These are phyloP conservation scores for Claviceps lovelessii DNA, from an alignment of 2,329 filamentous ascomycete species.

Conservation along the genomic window DNA sequence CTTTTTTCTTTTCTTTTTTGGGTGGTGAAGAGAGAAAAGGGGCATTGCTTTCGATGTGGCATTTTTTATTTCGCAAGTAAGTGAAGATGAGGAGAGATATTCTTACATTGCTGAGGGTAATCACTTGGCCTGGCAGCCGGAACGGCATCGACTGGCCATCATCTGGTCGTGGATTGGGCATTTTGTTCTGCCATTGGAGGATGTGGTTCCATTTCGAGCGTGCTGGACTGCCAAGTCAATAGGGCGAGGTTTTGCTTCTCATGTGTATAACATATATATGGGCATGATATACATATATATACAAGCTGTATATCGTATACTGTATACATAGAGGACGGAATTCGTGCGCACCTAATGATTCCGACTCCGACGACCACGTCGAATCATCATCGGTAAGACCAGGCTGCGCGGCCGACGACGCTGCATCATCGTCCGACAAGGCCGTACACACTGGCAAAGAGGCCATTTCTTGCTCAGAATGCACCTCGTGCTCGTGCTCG, in stretches of 20 bases:
- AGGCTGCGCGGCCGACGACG: neutral
- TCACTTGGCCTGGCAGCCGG: neutral
- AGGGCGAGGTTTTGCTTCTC: no score
- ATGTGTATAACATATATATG: no score
- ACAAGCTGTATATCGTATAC: no score
- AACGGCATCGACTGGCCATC: neutral
- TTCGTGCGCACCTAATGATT: neutral
- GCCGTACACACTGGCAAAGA: fast-evolving
- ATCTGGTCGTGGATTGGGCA: neutral
- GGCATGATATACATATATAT: no score
- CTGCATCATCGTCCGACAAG: neutral
- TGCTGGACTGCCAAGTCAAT: neutral
- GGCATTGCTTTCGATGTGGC: no score
- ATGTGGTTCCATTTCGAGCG: neutral
- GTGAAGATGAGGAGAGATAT: neutral
- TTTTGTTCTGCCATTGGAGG: neutral
- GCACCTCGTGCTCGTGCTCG: neutral
- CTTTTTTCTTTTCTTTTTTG: no score
- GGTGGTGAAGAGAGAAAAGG: neutral
- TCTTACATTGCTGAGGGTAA: conserved; percentile 9
- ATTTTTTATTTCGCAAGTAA: no score
- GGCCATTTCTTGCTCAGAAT: no score
- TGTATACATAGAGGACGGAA: neutral
- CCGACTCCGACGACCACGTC: neutral
- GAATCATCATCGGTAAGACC: neutral